Evolutionary conservation across 495 filamentous ascomycete species (phyloP).

Genomic region (Aspergillus haitiensis): DNA sequence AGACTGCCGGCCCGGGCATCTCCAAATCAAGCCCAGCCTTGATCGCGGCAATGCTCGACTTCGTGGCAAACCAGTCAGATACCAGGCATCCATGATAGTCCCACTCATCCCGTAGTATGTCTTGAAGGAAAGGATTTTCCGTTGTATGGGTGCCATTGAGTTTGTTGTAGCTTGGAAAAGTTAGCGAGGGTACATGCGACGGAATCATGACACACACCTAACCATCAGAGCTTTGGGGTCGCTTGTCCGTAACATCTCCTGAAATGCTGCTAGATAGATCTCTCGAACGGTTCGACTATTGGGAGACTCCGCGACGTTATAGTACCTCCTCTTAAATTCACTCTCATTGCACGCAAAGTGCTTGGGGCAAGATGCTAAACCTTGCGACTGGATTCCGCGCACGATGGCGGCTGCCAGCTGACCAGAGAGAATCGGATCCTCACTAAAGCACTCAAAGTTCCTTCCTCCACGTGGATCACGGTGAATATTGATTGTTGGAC

Average conservation of each 20-base stretch:
- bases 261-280: slow-evolving; percentile 8
- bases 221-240: slow-evolving; percentile 1
- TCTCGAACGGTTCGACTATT: slow-evolving; percentile 4
- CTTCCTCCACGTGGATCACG: slow-evolving; percentile 5
- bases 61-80: slow-evolving; percentile 8
- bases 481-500: slow-evolving; percentile 4
- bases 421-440: slow-evolving; percentile 7
- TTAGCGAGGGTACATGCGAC: not conserved
- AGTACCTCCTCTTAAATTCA: slow-evolving; percentile 7
- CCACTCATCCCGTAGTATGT: slow-evolving; percentile 7
- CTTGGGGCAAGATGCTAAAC: slow-evolving; percentile 1
- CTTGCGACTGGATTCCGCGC: slow-evolving; percentile 5
- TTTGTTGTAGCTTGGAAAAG: slow-evolving; percentile 6
- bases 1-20: slow-evolving; percentile 56
- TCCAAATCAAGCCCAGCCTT: slow-evolving; percentile 56
- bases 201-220: slow-evolving; percentile 2
- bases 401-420: slow-evolving; percentile 4
- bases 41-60: slow-evolving; percentile 39
- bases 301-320: slow-evolving; percentile 1
- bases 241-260: not conserved
- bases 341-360: slow-evolving; percentile 9
- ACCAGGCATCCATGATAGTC: slow-evolving; percentile 5
- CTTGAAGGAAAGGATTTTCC: slow-evolving; percentile 1
- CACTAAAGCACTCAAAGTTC: slow-evolving; percentile 11
- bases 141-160: slow-evolving; percentile 9